These are phyloP conservation scores for Cladorrhinum sp. DNA, from an alignment of 2,329 filamentous ascomycete species.

Conservation along the genomic window DNA sequence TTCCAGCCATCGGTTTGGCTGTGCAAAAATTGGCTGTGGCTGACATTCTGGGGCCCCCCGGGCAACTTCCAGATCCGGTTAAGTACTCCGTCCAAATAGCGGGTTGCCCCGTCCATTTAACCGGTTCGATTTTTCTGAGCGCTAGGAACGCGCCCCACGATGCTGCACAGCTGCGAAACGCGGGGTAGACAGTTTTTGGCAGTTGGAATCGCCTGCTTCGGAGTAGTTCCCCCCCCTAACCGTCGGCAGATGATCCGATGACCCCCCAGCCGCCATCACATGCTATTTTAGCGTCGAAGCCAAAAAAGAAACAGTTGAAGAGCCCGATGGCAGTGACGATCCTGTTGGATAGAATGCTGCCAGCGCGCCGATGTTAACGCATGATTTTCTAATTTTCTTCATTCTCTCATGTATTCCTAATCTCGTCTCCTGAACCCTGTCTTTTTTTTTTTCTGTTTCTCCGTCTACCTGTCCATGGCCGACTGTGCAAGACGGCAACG, in stretches of 20 bases:
- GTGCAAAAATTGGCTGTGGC: too few relatives aligned
- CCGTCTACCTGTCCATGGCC: neutral
- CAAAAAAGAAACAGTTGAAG: neutral
- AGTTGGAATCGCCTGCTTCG: slow-evolving; percentile 1
- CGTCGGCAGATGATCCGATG: slow-evolving; percentile 10
- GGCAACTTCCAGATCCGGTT: too few relatives aligned
- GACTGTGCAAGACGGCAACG: too few relatives aligned
- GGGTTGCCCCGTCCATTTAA: too few relatives aligned
- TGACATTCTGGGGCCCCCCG: too few relatives aligned
- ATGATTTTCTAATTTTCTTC: slow-evolving; percentile 2
- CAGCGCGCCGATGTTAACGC: neutral
- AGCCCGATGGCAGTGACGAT: neutral
- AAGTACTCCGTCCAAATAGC: too few relatives aligned
- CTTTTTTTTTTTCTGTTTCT: neutral
- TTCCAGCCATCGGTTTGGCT: too few relatives aligned
- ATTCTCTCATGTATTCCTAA: neutral
- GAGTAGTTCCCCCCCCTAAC: neutral
- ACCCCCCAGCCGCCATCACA: slow-evolving; percentile 7
- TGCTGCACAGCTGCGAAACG: neutral
- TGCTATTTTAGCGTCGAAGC: slow-evolving; percentile 5
- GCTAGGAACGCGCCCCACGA: too few relatives aligned
- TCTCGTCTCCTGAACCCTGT: neutral
- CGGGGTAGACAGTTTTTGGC: slow-evolving; percentile 4
- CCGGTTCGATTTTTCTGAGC: too few relatives aligned
- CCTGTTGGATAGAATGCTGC: slow-evolving; percentile 2